Conservation (phyloP, 108 stramenopile species). For the Cyclotella choctawhatcheeana region DNA sequence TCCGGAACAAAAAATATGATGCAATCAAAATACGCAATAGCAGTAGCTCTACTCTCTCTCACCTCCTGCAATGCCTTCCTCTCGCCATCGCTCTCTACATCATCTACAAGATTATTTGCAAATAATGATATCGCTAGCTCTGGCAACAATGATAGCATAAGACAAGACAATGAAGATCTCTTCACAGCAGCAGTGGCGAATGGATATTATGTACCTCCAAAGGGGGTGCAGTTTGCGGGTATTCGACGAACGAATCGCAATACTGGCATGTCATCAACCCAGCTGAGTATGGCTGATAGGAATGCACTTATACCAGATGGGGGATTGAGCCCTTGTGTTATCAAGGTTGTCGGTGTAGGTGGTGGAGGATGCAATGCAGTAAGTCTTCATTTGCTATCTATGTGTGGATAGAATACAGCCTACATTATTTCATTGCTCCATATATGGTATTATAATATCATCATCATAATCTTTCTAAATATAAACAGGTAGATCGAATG, state of each 20-base stretch:
- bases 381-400: background rate
- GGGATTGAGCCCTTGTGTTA: slow-evolving; percentile 70
- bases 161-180: background rate
- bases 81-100: background rate
- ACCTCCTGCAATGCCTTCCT: slow-evolving; percentile 8
- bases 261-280: background rate
- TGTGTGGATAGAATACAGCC: no score
- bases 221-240: background rate
- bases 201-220: background rate
- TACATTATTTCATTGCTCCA: no score
- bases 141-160: background rate
- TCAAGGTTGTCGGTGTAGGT: slow-evolving; percentile 86
- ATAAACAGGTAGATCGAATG: slow-evolving; percentile 74
- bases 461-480: background rate
- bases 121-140: background rate
- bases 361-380: slow-evolving; percentile 69
- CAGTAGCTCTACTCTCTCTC: slow-evolving; percentile 5
- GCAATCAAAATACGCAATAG: slow-evolving; percentile 29
- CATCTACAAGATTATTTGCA: slow-evolving; percentile 3
- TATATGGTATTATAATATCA: no score
- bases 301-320: slow-evolving; percentile 69
- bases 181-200: slow-evolving; percentile 13
- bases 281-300: slow-evolving; percentile 1
- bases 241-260: background rate
- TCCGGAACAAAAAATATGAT: slow-evolving; percentile 28